Evolutionary conservation across 345 rosid genomes (phyloP).

Genomic region (Hypericum androsaemum): DNA sequence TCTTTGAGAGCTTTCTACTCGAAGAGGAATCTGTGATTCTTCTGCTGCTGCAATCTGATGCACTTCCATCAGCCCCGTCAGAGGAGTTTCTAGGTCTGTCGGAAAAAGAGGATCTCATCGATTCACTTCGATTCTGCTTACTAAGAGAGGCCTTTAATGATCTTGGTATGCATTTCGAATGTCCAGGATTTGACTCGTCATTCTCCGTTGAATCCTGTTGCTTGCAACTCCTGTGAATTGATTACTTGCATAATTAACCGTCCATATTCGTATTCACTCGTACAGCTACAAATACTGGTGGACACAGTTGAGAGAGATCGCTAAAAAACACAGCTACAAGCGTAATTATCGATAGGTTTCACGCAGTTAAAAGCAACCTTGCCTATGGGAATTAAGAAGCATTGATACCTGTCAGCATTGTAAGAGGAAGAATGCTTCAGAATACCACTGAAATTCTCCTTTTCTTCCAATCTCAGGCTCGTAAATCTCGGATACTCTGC

Average conservation of each 20-base stretch:
- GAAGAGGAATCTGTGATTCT: conserved; percentile 42
- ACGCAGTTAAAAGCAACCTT: no score
- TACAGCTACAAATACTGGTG: no score
- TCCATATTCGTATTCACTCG: no score
- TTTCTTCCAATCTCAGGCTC: conserved; percentile 67
- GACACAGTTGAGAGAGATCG: no score
- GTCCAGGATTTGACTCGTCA: conserved; percentile 37
- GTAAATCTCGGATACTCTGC: conserved; percentile 71
- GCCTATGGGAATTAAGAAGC: background rate
- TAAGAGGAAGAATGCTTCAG: conserved; percentile 91
- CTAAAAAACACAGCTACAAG: no score
- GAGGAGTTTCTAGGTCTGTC: conserved; percentile 53
- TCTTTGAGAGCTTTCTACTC: conserved; percentile 27
- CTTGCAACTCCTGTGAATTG: conserved; percentile 45
- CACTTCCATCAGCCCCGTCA: conserved; percentile 26
- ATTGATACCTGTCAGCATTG: conserved; percentile 76
- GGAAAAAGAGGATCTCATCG: conserved; percentile 62
- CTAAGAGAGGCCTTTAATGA: conserved; percentile 50
- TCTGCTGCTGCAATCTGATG: conserved; percentile 36
- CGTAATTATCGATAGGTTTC: no score
- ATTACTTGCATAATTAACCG: no score
- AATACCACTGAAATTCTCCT: conserved; percentile 82
- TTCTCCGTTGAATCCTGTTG: conserved; percentile 36
- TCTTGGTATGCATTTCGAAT: conserved; percentile 47
- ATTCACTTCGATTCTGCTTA: conserved; percentile 47